A percentile compares a stretch with the other conserved stretches of the same genome.
Evolutionary conservation across 192 early-diverging fungal genomes (phyloP).

Genomic region (Backusella liffmaniae): DNA sequence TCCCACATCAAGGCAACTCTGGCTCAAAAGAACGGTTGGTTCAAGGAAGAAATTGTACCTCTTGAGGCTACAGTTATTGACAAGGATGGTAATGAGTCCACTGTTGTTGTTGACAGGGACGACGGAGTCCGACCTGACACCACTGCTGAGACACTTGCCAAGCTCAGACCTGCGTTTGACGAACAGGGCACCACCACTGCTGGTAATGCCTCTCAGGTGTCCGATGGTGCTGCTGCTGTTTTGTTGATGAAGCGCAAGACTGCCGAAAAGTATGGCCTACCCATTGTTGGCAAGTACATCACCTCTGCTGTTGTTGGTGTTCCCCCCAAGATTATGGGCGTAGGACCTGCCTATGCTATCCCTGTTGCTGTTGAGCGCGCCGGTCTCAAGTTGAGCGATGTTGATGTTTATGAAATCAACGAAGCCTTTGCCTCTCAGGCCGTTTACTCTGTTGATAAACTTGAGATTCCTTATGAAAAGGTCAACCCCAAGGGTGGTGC

Average conservation of each 20-base stretch:
- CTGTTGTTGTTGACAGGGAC: conserved; percentile 76
- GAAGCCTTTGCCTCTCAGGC: conserved; percentile 99
- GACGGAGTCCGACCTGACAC: conserved; percentile 89
- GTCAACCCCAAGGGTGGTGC: conserved; percentile 99
- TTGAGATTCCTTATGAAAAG: conserved; percentile 83
- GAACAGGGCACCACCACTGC: conserved; percentile 86
- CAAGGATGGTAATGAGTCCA: conserved; percentile 75
- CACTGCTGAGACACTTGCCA: conserved; percentile 76
- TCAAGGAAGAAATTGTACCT: conserved; percentile 90
- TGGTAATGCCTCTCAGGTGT: conserved; percentile 96
- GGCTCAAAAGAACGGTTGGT: conserved; percentile 90
- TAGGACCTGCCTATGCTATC: conserved; percentile 94
- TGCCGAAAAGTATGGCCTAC: conserved; percentile 83
- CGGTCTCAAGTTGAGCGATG: conserved; percentile 71
- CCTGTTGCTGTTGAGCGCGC: conserved; percentile 82
- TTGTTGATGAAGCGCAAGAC: conserved; percentile 92
- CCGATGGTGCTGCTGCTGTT: conserved; percentile 96
- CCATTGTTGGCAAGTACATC: conserved; percentile 85
- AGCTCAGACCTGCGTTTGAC: conserved; percentile 88
- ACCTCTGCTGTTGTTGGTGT: conserved; percentile 85
- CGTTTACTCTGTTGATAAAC: conserved; percentile 87
- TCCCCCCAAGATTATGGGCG: conserved; percentile 95
- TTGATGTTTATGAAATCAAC: conserved; percentile 93
- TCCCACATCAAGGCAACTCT: conserved; percentile 82
- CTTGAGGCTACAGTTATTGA: conserved; percentile 72